Evolutionary conservation across 805 yeast genomes (phyloP).

Genomic region (Wickerhamomyces rabaulensis): DNA sequence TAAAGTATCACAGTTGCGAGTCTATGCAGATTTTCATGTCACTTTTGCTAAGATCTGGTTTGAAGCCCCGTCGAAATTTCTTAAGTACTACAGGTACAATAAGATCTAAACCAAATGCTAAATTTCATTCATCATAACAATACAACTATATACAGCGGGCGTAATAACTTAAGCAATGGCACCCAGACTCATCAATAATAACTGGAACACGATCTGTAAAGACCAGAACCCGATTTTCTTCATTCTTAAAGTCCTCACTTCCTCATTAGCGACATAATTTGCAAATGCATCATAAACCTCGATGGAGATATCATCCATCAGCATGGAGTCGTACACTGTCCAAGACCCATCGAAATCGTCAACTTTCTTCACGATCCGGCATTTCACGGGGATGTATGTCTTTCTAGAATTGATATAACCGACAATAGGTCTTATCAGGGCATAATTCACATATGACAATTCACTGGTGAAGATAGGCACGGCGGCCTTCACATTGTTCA

Average conservation of each 20-base stretch:
- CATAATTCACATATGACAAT: conserved; percentile 85
- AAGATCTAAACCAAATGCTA: no score
- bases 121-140: background rate
- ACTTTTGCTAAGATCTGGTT: no score
- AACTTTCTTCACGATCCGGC: conserved; percentile 73
- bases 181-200: conserved; percentile 78
- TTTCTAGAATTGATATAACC: conserved; percentile 89
- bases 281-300: conserved; percentile 91
- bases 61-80: background rate
- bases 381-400: conserved; percentile 82
- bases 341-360: conserved; percentile 92
- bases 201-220: conserved; percentile 74
- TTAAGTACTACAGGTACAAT: no score
- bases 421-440: conserved; percentile 89
- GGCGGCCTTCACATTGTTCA: conserved; percentile 82
- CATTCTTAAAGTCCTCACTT: conserved; percentile 63
- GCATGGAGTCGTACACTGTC: conserved; percentile 86
- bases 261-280: conserved; percentile 83
- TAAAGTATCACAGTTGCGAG: no score
- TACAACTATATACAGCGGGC: background rate
- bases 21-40: no score
- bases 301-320: conserved; percentile 87
- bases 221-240: conserved; percentile 92
- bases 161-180: conserved; percentile 42
- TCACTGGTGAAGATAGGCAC: conserved; percentile 88